phyloP scores from a whole-genome alignment of 2,329 filamentous ascomycete genomes.

The Talaromyces sp. region DNA sequence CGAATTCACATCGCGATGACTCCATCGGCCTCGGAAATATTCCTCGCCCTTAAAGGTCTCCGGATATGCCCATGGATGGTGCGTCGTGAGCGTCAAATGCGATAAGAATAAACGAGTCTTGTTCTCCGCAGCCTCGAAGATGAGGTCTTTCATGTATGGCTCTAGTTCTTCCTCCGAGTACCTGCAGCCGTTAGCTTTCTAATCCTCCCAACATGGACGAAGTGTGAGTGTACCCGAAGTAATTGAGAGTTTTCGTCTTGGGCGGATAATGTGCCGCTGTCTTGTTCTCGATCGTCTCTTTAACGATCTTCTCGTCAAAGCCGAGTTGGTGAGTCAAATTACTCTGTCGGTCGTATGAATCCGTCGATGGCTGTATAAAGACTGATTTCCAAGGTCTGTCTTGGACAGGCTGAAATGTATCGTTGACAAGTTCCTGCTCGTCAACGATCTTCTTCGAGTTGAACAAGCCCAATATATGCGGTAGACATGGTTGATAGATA shows the following conservation, averaged over 20 bases:
- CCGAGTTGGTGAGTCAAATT: slow-evolving; percentile 32
- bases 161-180: slow-evolving; percentile 38
- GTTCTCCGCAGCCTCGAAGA: slow-evolving; percentile 23
- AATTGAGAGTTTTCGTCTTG: slow-evolving; percentile 37
- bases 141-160: slow-evolving; percentile 36
- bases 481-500: slow-evolving; percentile 39
- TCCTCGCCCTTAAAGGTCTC: slow-evolving; percentile 24
- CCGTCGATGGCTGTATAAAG: slow-evolving; percentile 38
- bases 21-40: slow-evolving; percentile 18
- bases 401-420: neutral
- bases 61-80: slow-evolving; percentile 43
- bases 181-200: slow-evolving; percentile 11
- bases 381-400: slow-evolving; percentile 31
- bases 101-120: slow-evolving; percentile 27
- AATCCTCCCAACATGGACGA: too few relatives aligned
- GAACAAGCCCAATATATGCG: slow-evolving; percentile 35
- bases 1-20: slow-evolving; percentile 35
- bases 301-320: slow-evolving; percentile 27
- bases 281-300: slow-evolving; percentile 24
- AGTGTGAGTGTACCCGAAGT: slow-evolving; percentile 36
- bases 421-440: neutral
- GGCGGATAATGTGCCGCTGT: slow-evolving; percentile 30
- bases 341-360: slow-evolving; percentile 36
- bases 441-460: slow-evolving; percentile 24
- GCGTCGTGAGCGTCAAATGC: slow-evolving; percentile 30